phyloP scores from a whole-genome alignment of 2,329 filamentous ascomycete species.

The Akanthomyces muscarius region DNA sequence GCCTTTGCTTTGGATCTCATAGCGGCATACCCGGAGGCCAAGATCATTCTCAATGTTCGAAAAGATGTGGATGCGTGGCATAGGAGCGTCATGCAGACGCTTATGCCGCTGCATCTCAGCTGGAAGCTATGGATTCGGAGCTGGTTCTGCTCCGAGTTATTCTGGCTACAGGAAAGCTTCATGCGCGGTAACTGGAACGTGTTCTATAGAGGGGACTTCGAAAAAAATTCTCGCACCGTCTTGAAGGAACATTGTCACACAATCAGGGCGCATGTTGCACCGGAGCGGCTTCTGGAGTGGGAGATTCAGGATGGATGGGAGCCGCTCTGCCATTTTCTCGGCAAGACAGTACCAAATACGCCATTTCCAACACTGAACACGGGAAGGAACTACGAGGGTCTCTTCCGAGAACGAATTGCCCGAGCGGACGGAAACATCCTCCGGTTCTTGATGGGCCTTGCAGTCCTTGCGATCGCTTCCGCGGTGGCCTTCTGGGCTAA shows the following conservation, averaged over 20 bases:
- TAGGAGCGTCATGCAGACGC: conserved; percentile 26
- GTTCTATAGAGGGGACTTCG: not conserved
- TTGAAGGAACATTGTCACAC: not conserved
- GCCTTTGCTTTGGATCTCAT: conserved; percentile 9
- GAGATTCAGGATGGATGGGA: conserved; percentile 37
- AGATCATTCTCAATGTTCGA: conserved; percentile 39
- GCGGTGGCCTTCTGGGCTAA: not conserved
- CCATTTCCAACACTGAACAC: conserved; percentile 27
- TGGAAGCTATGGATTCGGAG: conserved; percentile 21
- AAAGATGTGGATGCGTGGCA: conserved; percentile 37
- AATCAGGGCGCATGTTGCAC: conserved; percentile 17
- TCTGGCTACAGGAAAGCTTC: conserved; percentile 23
- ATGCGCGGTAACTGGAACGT: not conserved
- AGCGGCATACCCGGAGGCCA: conserved; percentile 34
- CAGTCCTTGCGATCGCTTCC: not conserved
- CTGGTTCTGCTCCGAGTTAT: conserved; percentile 28
- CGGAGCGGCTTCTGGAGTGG: conserved; percentile 35
- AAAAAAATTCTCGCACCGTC: not conserved
- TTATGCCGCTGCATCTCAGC: conserved; percentile 13
- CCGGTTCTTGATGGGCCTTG: not conserved
- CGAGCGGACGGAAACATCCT: not conserved
- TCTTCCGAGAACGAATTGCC: not conserved
- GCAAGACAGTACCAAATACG: conserved; percentile 30
- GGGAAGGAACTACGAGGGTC: not conserved
- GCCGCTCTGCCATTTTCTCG: conserved; percentile 38